A percentile compares a stretch with the other conserved stretches of the same genome.
phyloP scores from a whole-genome alignment of 2,329 filamentous ascomycete genomes.

The Atkinsonella hypoxylon region DNA sequence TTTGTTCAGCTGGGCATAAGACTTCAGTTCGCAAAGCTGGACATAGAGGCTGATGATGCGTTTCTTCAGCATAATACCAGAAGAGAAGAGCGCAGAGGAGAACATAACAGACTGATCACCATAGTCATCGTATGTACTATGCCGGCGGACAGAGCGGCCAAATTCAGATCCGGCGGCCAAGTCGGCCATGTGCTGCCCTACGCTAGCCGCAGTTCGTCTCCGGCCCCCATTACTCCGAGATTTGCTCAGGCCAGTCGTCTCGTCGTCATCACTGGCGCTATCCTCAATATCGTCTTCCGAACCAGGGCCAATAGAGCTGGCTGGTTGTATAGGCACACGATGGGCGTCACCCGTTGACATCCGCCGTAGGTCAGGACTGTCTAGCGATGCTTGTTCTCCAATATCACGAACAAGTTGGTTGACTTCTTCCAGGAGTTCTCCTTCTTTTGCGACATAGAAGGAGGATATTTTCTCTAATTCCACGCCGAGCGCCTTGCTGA shows the following conservation, averaged over 20 bases:
- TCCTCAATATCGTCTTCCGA: slow-evolving; percentile 42
- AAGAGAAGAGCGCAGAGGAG: slow-evolving; percentile 48
- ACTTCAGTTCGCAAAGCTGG: slow-evolving; percentile 87
- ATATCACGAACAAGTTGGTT: slow-evolving; percentile 66
- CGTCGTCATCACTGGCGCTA: slow-evolving; percentile 52
- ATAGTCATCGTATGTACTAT: slow-evolving; percentile 66
- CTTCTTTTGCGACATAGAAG: slow-evolving; percentile 84
- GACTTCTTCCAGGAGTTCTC: slow-evolving; percentile 73
- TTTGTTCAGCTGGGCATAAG: slow-evolving; percentile 89
- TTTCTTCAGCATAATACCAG: slow-evolving; percentile 83
- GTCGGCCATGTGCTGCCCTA: slow-evolving; percentile 35
- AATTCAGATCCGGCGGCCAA: slow-evolving; percentile 52
- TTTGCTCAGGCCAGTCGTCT: slow-evolving; percentile 42
- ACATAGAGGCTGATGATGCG: slow-evolving; percentile 80
- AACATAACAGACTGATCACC: slow-evolving; percentile 60
- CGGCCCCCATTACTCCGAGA: slow-evolving; percentile 27
- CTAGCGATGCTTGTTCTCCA: slow-evolving; percentile 46
- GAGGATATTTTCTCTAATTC: slow-evolving; percentile 90
- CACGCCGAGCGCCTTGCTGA: slow-evolving; percentile 67
- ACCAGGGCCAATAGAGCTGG: slow-evolving; percentile 29
- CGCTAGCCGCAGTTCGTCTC: slow-evolving; percentile 25
- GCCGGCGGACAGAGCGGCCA: slow-evolving; percentile 40
- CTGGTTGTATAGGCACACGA: slow-evolving; percentile 14
- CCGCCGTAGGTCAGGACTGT: slow-evolving; percentile 25
- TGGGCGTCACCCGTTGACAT: slow-evolving; percentile 17